These are phyloP conservation scores for Lactarius pseudohatsudake DNA, from an alignment of 768 basidiomycete genomes.

Conservation along the genomic window DNA sequence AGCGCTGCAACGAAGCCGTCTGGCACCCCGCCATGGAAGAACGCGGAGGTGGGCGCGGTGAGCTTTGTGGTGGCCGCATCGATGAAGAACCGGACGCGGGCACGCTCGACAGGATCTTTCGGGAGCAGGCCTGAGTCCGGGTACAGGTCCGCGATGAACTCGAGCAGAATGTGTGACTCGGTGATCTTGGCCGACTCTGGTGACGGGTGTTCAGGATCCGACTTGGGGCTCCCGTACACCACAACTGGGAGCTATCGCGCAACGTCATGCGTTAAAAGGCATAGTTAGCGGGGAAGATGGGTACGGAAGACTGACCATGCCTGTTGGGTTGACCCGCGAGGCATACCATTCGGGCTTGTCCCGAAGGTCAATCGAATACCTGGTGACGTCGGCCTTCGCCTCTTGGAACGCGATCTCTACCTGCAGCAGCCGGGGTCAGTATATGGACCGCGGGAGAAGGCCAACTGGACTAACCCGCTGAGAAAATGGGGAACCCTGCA, in stretches of 20 bases:
- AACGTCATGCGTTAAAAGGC: background rate
- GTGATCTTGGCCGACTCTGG: conserved; percentile 55
- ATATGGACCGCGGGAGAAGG: background rate
- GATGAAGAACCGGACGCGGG: conserved; percentile 57
- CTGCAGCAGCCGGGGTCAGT: conserved; percentile 33
- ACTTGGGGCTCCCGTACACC: conserved; percentile 57
- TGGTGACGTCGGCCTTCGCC: conserved; percentile 46
- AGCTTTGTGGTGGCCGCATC: conserved; percentile 49
- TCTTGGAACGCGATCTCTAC: conserved; percentile 61
- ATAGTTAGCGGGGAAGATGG: background rate
- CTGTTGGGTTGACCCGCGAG: conserved; percentile 56
- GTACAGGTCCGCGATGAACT: conserved; percentile 60
- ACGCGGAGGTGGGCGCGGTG: conserved; percentile 37
- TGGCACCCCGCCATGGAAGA: conserved; percentile 38
- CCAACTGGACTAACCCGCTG: conserved; percentile 43
- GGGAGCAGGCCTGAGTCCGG: conserved; percentile 50
- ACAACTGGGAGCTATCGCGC: conserved; percentile 54
- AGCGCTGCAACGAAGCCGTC: conserved; percentile 43
- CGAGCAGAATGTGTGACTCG: conserved; percentile 60
- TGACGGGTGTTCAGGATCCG: conserved; percentile 50
- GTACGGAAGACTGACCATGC: conserved; percentile 45
- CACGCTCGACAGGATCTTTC: conserved; percentile 51
- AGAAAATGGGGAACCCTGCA: conserved; percentile 54
- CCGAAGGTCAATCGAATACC: conserved; percentile 53
- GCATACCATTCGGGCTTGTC: conserved; percentile 71